Conservation (phyloP, 108 stramenopile genomes). For the Pseudonitzschia pungens region DNA sequence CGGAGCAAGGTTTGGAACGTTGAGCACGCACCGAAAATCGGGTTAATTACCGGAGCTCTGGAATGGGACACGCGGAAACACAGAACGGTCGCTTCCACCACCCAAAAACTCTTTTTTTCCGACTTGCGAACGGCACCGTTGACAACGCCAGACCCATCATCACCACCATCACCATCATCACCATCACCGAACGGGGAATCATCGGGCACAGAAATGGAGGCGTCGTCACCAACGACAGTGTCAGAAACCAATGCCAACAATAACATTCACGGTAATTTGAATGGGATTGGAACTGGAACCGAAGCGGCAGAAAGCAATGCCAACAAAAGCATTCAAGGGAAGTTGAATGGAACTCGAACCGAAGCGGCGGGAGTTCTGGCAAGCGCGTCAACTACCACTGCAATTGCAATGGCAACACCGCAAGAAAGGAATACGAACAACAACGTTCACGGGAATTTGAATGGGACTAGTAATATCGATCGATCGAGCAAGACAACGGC, state of each 20-base stretch:
- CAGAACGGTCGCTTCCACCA: background rate
- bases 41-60: slow-evolving; percentile 1
- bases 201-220: slow-evolving; percentile 17
- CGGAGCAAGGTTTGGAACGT: background rate
- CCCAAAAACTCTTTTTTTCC: background rate
- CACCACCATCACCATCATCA: background rate
- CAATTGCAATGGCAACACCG: background rate
- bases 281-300: background rate
- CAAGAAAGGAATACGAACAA: background rate
- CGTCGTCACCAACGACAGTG: background rate
- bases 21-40: slow-evolving; percentile 9
- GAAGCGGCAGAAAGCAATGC: background rate
- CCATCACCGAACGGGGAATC: slow-evolving; percentile 47
- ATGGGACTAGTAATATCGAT: too few relatives aligned
- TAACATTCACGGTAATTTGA: background rate
- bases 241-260: background rate
- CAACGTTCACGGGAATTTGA: background rate
- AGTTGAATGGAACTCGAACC: background rate
- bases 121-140: background rate
- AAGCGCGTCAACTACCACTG: background rate
- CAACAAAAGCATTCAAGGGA: background rate
- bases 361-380: background rate
- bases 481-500: too few relatives aligned
- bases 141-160: too few relatives aligned
- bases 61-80: background rate